Percentiles rank a stretch among this genome's conserved stretches.
These are phyloP conservation scores for Globisporangium heterothallicum DNA, from an alignment of 352 stramenopile species.

Conservation along the genomic window DNA sequence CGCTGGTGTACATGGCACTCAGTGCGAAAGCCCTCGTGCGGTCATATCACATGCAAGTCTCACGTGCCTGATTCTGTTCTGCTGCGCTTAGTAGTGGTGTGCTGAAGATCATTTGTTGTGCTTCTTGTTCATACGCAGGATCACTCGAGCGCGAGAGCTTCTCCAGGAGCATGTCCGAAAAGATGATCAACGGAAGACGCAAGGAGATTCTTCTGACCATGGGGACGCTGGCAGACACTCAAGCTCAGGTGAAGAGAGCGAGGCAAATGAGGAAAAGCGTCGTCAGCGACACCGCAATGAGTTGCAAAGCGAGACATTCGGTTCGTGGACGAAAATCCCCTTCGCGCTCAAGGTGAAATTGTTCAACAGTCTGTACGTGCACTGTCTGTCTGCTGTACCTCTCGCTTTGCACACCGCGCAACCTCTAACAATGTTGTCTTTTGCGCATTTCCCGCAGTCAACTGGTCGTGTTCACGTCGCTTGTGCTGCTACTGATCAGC, in stretches of 20 bases:
- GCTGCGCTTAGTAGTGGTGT: not conserved
- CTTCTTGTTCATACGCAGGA: slow-evolving; percentile 5
- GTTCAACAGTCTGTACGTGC: slow-evolving; percentile 63
- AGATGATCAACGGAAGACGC: not conserved
- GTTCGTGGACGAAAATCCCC: slow-evolving; percentile 32
- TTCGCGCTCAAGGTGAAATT: slow-evolving; percentile 53
- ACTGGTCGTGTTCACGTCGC: slow-evolving; percentile 42
- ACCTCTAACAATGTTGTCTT: too few species aligned
- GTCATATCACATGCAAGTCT: slow-evolving; percentile 42
- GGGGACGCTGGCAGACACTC: too few species aligned
- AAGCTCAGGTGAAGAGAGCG: not conserved
- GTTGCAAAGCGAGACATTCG: slow-evolving; percentile 8
- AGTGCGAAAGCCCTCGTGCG: slow-evolving; percentile 48
- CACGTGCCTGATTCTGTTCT: too few species aligned
- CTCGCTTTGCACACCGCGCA: too few species aligned
- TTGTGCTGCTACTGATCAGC: slow-evolving; percentile 51
- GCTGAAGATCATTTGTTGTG: too few species aligned
- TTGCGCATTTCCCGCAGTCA: slow-evolving; percentile 26
- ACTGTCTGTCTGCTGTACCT: not conserved
- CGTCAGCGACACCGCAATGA: not conserved
- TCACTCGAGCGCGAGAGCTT: slow-evolving; percentile 13
- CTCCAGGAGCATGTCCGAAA: slow-evolving; percentile 9
- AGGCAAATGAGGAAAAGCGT: not conserved
- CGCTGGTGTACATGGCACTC: slow-evolving; percentile 56
- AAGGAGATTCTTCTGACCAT: slow-evolving; percentile 1